Evolutionary conservation across 163 green algal species (phyloP).

Genomic region (Coccomyxa subellipsoidea): DNA sequence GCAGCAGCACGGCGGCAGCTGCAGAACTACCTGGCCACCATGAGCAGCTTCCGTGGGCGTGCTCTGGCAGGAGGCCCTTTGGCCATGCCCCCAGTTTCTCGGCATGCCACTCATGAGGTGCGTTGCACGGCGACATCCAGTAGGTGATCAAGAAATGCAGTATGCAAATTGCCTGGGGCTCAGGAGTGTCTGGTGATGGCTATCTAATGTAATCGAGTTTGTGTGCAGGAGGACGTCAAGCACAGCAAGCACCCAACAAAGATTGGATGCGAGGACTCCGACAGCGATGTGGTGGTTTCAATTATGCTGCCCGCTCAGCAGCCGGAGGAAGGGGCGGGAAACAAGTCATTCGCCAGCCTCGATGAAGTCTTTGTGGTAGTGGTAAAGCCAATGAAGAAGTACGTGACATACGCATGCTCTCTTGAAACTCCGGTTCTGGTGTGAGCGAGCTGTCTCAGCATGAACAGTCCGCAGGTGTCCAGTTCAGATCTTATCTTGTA

Average conservation of each 20-base stretch:
- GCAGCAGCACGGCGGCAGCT: conserved; percentile 4
- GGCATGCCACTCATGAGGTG: background rate
- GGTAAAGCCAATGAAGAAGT: background rate
- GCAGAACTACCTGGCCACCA: conserved; percentile 6
- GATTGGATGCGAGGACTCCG: background rate
- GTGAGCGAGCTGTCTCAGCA: background rate
- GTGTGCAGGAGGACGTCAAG: background rate
- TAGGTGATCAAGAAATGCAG: too few species aligned
- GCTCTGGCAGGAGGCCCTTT: background rate
- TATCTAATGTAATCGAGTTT: too few species aligned
- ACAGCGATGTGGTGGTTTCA: background rate
- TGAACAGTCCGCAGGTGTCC: background rate
- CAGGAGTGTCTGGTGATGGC: background rate
- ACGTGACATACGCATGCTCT: conserved; percentile 1
- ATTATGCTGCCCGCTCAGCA: conserved; percentile 9
- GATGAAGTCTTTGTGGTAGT: conserved; percentile 8
- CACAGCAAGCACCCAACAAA: background rate
- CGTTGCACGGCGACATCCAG: too few species aligned
- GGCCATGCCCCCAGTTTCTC: background rate
- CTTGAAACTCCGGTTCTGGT: background rate
- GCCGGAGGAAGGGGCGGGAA: background rate
- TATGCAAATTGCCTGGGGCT: too few species aligned
- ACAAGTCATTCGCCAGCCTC: background rate
- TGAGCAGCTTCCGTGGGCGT: conserved; percentile 3
- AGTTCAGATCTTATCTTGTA: background rate